Base-by-base conservation (phyloP, 2,329 filamentous ascomycete species). In the Dactylellina haptotyla region DNA sequence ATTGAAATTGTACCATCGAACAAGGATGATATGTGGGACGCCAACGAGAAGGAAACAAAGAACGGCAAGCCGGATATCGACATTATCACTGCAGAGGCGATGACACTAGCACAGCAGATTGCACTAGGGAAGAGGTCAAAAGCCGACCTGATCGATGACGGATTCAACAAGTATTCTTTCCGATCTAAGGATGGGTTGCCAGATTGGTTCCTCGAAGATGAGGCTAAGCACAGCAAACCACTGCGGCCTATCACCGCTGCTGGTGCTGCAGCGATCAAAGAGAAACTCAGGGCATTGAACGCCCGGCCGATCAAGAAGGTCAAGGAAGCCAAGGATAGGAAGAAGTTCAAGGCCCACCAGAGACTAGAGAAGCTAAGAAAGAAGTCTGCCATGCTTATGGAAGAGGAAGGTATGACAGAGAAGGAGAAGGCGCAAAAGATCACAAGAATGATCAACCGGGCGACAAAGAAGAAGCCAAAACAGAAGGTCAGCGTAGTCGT, bases 251-350 rank as follows among this genome's bases (percentile, higher is more conserved):
- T 96, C 78, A 93, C 89, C 56, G 95, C 95, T 78, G 92, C 92
- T 32, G 96, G 91, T 0, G 93, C 94, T 0, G 85, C 87, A 12
- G 95, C 95, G 1, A 97, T 99, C 84, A 93, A 95, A 81, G 94
- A 97, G 79, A 99, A 99, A 83, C 80, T 91, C 79, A 90, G 94
- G 30, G 93, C 95, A 0, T 87, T 96, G 78, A 98, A 99, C 80
- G 95, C 94, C 5, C 88, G 95, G 30, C 95, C 95, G 0, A 98
- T 98, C 87, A 99, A 99, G 86, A 99, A 99, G 85, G 95, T 99
- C 30, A 90, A 91, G 77, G 95, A 99, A 82, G 95, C 95, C 23
- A 93, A 96, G 83, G 94, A 93, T 34, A 87, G 95, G 71, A 99
- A 99, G 88, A 98, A 97, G 84, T 90, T 97, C 82, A 96, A 96